These are phyloP conservation scores for Fusarium drepaniforme DNA, from an alignment of 2,329 filamentous ascomycete genomes.

Conservation along the genomic window DNA sequence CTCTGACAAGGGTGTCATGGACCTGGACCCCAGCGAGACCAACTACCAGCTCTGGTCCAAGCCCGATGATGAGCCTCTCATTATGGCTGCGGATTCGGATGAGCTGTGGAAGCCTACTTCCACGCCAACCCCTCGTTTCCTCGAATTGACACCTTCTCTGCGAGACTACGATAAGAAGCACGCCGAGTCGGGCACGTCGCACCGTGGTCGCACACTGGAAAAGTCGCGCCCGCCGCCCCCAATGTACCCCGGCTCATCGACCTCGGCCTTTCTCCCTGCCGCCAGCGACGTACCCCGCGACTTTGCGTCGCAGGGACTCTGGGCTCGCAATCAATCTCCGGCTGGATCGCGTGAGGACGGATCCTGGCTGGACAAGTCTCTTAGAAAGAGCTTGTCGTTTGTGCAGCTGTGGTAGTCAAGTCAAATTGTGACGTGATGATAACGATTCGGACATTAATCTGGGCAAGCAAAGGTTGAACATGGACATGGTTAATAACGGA, in stretches of 20 bases:
- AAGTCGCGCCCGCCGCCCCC: constrained; percentile 38
- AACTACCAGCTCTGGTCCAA: constrained; percentile 44
- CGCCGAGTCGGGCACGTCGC: constrained; percentile 39
- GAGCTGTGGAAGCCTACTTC: constrained; percentile 40
- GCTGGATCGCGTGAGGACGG: constrained; percentile 32
- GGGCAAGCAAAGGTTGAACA: not conserved
- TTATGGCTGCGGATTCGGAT: constrained; percentile 12
- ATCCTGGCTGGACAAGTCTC: constrained; percentile 42
- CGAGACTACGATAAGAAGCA: constrained; percentile 33
- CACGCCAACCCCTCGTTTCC: constrained; percentile 24
- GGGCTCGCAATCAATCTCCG: constrained; percentile 31
- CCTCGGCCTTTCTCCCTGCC: constrained; percentile 39
- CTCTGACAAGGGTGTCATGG: constrained; percentile 24
- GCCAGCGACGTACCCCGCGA: constrained; percentile 43
- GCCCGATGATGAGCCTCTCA: constrained; percentile 15
- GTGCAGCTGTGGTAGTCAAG: constrained; percentile 36
- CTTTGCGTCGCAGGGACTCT: constrained; percentile 43
- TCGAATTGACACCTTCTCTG: constrained; percentile 35
- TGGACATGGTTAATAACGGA: not conserved
- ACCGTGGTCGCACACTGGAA: constrained; percentile 31
- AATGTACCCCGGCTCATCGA: constrained; percentile 34
- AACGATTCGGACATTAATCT: constrained; percentile 24
- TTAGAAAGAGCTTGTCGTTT: constrained; percentile 37
- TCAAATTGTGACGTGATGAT: not conserved
- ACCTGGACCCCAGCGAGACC: constrained; percentile 19